These are phyloP conservation scores for Camelina hispida DNA, from an alignment of 345 rosid genomes.

Conservation along the genomic window DNA sequence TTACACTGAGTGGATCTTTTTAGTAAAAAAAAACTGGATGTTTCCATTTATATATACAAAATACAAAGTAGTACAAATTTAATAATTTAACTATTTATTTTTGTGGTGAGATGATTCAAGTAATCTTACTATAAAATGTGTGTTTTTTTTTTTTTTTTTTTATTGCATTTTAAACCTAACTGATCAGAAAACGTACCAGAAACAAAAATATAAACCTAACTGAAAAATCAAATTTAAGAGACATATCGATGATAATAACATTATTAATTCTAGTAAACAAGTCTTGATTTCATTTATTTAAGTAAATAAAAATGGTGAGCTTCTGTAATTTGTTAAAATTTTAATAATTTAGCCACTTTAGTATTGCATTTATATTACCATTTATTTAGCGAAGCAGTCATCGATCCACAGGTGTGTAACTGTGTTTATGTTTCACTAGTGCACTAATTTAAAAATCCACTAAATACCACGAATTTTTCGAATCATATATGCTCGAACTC, in stretches of 20 bases:
- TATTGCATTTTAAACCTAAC: not conserved
- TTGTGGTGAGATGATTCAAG: not conserved
- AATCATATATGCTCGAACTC: slow-evolving; percentile 2
- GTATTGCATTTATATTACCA: not conserved
- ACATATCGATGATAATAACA: not conserved
- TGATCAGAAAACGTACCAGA: not conserved
- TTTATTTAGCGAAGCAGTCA: not conserved
- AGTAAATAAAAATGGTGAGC: not conserved
- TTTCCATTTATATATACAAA: too few species aligned
- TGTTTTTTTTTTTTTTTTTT: not conserved
- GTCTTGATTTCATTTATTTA: not conserved
- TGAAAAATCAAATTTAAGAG: not conserved
- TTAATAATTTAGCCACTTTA: not conserved
- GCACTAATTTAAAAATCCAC: slow-evolving; percentile 3
- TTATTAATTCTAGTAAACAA: not conserved
- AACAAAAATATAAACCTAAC: not conserved
- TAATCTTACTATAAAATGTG: not conserved
- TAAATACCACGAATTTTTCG: not conserved
- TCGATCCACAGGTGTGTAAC: not conserved
- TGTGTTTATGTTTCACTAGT: not conserved
- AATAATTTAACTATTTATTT: too few species aligned
- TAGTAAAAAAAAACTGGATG: too few species aligned
- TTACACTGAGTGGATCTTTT: too few species aligned
- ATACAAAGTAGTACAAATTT: too few species aligned
- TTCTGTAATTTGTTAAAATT: not conserved